phyloP scores from a whole-genome alignment of 2,329 filamentous ascomycete species.

The Ramularia endophylla region DNA sequence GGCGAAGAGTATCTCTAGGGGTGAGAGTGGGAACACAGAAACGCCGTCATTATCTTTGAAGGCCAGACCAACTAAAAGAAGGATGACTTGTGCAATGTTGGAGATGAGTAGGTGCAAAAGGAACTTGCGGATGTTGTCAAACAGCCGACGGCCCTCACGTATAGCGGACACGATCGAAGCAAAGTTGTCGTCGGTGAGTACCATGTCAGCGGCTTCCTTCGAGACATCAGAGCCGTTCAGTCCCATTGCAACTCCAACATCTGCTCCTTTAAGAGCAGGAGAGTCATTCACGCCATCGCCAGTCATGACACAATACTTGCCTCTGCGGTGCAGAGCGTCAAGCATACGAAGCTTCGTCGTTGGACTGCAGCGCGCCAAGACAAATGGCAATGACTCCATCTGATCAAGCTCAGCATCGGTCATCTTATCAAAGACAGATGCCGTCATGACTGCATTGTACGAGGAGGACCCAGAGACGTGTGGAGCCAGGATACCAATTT shows the following conservation, averaged over 20 bases:
- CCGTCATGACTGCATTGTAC: slow-evolving; percentile 37
- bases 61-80: slow-evolving; percentile 42
- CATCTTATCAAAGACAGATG: slow-evolving; percentile 40
- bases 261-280: slow-evolving; percentile 40
- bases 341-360: slow-evolving; percentile 46
- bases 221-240: slow-evolving; percentile 40
- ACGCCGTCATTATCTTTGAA: slow-evolving; percentile 40
- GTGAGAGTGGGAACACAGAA: slow-evolving; percentile 42
- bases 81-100: slow-evolving; percentile 44
- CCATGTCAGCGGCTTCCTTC: slow-evolving; percentile 41
- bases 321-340: slow-evolving; percentile 38
- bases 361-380: slow-evolving; percentile 42
- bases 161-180: slow-evolving; percentile 42
- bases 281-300: slow-evolving; percentile 43
- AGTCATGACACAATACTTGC: slow-evolving; percentile 39
- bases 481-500: slow-evolving; percentile 38
- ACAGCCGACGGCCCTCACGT: slow-evolving; percentile 40
- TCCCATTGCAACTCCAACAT: slow-evolving; percentile 43
- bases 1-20: slow-evolving; percentile 44
- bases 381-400: slow-evolving; percentile 37
- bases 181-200: slow-evolving; percentile 42
- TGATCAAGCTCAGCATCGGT: slow-evolving; percentile 38
- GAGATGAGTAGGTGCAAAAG: slow-evolving; percentile 45
- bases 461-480: slow-evolving; percentile 21
- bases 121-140: slow-evolving; percentile 45